Evolutionary conservation across 345 rosid genomes (phyloP).

Genomic region (Eucalyptus guilfoylei): DNA sequence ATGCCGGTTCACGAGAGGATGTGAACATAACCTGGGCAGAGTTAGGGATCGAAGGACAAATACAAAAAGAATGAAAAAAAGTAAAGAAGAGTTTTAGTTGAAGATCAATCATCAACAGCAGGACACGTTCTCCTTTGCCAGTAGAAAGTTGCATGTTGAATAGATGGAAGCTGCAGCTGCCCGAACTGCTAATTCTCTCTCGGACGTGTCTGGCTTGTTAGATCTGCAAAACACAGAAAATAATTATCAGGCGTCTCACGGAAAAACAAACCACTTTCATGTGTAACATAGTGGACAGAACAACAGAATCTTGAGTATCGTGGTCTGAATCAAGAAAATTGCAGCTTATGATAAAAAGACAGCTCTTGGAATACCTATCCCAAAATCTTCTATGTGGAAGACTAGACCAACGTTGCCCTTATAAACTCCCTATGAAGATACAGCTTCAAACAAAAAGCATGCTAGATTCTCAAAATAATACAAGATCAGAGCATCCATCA

Average conservation of each 20-base stretch:
- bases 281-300: neutral
- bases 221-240: conserved; percentile 18
- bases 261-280: neutral
- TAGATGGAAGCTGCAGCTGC: conserved; percentile 99
- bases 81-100: neutral
- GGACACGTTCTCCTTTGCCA: conserved; percentile 58
- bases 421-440: neutral
- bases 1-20: neutral
- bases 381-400: neutral
- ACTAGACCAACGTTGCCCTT: neutral
- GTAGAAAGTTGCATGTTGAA: conserved; percentile 68
- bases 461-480: neutral
- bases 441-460: neutral
- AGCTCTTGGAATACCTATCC: neutral
- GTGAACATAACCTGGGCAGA: neutral
- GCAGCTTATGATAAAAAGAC: neutral
- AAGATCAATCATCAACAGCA: conserved; percentile 29
- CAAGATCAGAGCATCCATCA: neutral
- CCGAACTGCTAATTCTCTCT: conserved; percentile 58
- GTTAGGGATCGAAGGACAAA: neutral
- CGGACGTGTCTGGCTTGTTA: conserved; percentile 23
- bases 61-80: neutral
- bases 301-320: neutral
- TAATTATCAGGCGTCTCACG: neutral
- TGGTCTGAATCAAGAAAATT: neutral